Conservation (phyloP, 2,329 filamentous ascomycete genomes). For the Chalaropsis thielavioides region DNA sequence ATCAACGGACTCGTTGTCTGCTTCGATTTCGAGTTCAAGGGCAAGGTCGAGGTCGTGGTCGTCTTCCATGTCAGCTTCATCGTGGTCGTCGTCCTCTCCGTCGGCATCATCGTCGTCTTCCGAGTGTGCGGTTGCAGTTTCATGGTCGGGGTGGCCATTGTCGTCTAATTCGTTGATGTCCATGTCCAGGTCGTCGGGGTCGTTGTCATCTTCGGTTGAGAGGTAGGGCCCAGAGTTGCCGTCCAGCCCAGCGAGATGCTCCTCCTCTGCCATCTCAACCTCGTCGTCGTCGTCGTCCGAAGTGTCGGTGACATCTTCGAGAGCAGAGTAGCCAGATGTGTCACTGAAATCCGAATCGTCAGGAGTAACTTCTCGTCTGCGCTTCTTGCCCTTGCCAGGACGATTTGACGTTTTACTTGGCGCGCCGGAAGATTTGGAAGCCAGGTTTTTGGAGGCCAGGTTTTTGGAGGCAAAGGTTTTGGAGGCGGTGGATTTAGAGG, state of each 20-base stretch:
- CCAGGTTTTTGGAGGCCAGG: not conserved
- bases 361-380: conserved; percentile 28
- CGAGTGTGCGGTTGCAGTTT: conserved; percentile 21
- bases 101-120: conserved; percentile 5
- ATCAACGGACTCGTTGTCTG: conserved; percentile 11
- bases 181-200: conserved; percentile 29
- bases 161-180: conserved; percentile 25
- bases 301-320: conserved; percentile 66
- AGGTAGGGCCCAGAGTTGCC: conserved; percentile 28
- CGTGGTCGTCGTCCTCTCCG: conserved; percentile 13
- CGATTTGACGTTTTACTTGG: conserved; percentile 11
- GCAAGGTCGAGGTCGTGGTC: conserved; percentile 25
- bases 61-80: not conserved
- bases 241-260: conserved; percentile 46
- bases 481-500: not conserved
- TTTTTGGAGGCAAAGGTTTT: conserved; percentile 4
- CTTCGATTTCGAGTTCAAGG: not conserved
- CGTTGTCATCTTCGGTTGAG: conserved; percentile 28
- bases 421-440: conserved; percentile 1
- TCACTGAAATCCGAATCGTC: conserved; percentile 48
- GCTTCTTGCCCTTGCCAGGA: conserved; percentile 10
- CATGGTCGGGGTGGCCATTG: conserved; percentile 25
- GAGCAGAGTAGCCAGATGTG: conserved; percentile 57
- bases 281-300: conserved; percentile 66
- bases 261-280: conserved; percentile 64